Conservation (phyloP, 306 rosid genomes). For the Bauhinia variegata region DNA sequence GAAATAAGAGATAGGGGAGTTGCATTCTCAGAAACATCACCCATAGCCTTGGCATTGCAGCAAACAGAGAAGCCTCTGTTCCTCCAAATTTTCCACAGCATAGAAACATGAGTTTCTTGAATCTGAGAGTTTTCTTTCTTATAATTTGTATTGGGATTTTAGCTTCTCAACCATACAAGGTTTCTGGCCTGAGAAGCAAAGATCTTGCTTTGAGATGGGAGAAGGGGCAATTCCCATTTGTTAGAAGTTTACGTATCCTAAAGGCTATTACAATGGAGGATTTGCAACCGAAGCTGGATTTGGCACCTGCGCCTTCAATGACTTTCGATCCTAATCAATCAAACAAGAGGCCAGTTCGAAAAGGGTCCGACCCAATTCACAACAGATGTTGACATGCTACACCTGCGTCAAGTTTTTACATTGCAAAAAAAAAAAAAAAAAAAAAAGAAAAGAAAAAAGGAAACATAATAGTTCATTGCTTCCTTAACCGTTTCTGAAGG, state of each 20-base stretch:
- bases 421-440: too few relatives aligned
- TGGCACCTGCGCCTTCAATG: conserved; percentile 76
- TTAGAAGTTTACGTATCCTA: conserved; percentile 48
- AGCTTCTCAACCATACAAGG: conserved; percentile 62
- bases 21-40: conserved; percentile 28
- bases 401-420: conserved; percentile 24
- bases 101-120: conserved; percentile 59
- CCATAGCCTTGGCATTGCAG: conserved; percentile 37
- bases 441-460: too few relatives aligned
- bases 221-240: conserved; percentile 41
- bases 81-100: conserved; percentile 33
- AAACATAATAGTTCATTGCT: conserved; percentile 34
- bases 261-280: conserved; percentile 58
- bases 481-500: conserved; percentile 26
- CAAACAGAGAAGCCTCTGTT: conserved; percentile 22
- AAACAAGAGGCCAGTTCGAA: conserved; percentile 67
- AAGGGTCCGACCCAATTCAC: conserved; percentile 95
- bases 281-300: conserved; percentile 49
- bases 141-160: conserved; percentile 60
- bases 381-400: conserved; percentile 66
- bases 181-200: conserved; percentile 65
- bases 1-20: conserved; percentile 39
- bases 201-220: conserved; percentile 74
- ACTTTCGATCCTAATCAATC: conserved; percentile 70
- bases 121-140: conserved; percentile 49